Base-by-base conservation (phyloP, 805 yeast genomes). In the Phaffomyces antillensis region DNA sequence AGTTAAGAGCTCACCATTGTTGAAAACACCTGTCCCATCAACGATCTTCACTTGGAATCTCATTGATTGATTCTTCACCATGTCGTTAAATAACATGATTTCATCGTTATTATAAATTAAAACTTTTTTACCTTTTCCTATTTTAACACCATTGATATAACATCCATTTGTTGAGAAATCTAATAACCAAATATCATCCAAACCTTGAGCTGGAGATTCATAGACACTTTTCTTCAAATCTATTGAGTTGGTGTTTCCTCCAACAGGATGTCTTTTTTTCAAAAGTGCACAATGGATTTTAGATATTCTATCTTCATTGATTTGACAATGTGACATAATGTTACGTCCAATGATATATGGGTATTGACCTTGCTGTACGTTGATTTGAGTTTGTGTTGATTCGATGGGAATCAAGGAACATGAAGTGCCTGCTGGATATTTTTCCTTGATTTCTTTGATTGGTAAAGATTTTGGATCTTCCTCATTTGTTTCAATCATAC, bases 81-180 rank as follows among this genome's bases (percentile, higher is more conserved):
- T 72, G 59, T 87, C 96, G 44, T 74, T 71, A 52, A 88, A 81
- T 17, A 88, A 65, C 54, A 78, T 78, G 6, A 89, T 62, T 30
- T 65, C 68, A 60, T 88, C 96, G 0, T 83, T 83, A 49, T 83
- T 70, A 54, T 70, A 77, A 1, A 90, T 55, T 43, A 77, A 71
- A 0, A 71, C 73, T 53, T 86, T 86, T 30, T 75, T 70, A 3
- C 83, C 83, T 48, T 78, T 77, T 0, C 83, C 83, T 39, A 86
- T 59, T 40, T 71, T 71, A 8, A 65, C 61, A 8, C 75, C 75
- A 55, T 88, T 86, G 8, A 90, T 74, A 53, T 70, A 77, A 58
- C 96, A 85, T 2, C 86, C 83, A 61, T 89, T 90, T 0, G 95
- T 78, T 45, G 93, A 83, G 49, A 71, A 76, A 53, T 89, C 96